Evolutionary conservation across 2,329 filamentous ascomycete genomes (phyloP).

Genomic region (Nemania sp.): DNA sequence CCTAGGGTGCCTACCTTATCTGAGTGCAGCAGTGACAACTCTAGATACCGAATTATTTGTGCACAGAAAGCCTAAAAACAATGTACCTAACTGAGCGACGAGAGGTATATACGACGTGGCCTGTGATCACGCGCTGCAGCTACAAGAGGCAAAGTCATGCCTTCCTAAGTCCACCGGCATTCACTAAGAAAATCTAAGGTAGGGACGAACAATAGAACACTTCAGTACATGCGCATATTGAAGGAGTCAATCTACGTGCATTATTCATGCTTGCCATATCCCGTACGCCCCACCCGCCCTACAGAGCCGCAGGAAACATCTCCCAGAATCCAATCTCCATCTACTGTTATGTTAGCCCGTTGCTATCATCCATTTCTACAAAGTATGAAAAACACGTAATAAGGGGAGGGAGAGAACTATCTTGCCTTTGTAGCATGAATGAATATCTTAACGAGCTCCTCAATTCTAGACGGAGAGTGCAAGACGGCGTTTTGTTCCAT

Average conservation of each 20-base stretch:
- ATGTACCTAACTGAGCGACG: too few relatives aligned
- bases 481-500: constrained; percentile 75
- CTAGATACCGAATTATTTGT: constrained; percentile 11
- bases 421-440: constrained; percentile 81
- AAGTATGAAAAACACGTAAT: neutral
- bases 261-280: too few relatives aligned
- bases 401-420: constrained; percentile 3
- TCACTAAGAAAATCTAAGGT: too few relatives aligned
- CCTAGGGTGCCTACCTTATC: neutral
- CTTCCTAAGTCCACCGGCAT: too few relatives aligned
- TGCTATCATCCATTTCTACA: neutral
- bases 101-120: too few relatives aligned
- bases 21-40: neutral
- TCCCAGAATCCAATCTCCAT: constrained; percentile 61
- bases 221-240: too few relatives aligned
- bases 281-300: too few relatives aligned
- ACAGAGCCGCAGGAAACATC: constrained; percentile 49
- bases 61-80: neutral
- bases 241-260: too few relatives aligned
- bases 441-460: constrained; percentile 83
- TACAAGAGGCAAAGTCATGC: too few relatives aligned
- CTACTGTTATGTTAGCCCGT: constrained; percentile 38
- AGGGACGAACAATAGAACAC: too few relatives aligned
- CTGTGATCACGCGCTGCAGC: too few relatives aligned
- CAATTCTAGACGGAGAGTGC: constrained; percentile 74